Evolutionary conservation across 495 filamentous ascomycete genomes (phyloP), one percentile per base, ranked within the genome.

Genomic region (Penicillium subrubescens): DNA sequence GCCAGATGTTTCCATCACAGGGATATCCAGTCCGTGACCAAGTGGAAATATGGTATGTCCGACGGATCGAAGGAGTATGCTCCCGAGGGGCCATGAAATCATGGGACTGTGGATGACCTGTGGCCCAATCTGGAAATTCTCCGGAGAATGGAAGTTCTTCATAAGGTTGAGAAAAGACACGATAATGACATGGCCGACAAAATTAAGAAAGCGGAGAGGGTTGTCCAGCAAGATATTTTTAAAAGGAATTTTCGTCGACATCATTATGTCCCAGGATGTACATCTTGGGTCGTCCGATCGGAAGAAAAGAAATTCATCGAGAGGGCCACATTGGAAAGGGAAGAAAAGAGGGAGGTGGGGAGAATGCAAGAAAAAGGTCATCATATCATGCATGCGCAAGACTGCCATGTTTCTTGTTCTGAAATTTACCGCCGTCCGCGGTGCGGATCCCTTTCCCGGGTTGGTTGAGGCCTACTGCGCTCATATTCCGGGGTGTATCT

Each of bases 401-500:
- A 67, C 21, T 27, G 56, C 39, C 39, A 44, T 43, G 15, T 43
- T 44, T 41, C 23, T 58, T 31, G 25, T 44, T 29, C 37, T 44
- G 21, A 41, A 41, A 71, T 69, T 34, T 54, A 54, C 51, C 75
- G 79, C 68, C 79, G 76, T 63, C 78, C 73, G 60, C 79, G 79
- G 44, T 78, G 76, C 35, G 75, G 72, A 57, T 81, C 76, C 60
- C 78, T 67, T 60, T 80, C 74, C 72, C 77, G 70, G 68, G 80
- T 68, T 65, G 77, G 68, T 67, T 79, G 79, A 66, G 76, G 79
- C 71, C 78, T 79, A 75, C 67, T 79, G 72, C 77, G 77, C 63
- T 79, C 79, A 67, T 77, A 80, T 61, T 80, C 79, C 66, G 80
- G 77, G 61, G 77, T 80, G 63, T 79, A 82, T 78, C 80, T 82